These are phyloP conservation scores for Leucaena leucocephala DNA, from an alignment of 306 rosid species.

Conservation along the genomic window DNA sequence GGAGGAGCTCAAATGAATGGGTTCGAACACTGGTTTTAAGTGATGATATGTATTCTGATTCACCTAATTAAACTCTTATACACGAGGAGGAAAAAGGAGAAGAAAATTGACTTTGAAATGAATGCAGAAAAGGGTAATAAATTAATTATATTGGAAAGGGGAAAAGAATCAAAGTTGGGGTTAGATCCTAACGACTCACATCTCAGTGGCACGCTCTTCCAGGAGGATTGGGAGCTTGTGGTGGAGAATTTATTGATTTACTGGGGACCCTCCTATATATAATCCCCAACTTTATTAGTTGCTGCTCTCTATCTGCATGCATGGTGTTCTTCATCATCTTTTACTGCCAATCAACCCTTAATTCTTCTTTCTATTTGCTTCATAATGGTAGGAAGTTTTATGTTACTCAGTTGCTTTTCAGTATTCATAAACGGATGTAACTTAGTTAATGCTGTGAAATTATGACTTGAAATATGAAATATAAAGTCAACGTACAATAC, in stretches of 20 bases:
- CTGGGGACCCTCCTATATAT: slow-evolving; percentile 26
- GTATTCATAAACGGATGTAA: slow-evolving; percentile 47
- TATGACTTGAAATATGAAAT: not conserved
- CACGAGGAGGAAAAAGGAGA: not conserved
- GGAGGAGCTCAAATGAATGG: too few species aligned
- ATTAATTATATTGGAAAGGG: not conserved
- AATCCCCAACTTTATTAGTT: not conserved
- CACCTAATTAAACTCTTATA: too few species aligned
- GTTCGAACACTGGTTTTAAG: too few species aligned
- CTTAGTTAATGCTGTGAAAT: slow-evolving; percentile 26
- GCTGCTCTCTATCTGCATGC: not conserved
- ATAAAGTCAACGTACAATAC: not conserved
- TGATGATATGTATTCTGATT: too few species aligned
- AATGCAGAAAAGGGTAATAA: not conserved
- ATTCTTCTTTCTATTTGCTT: slow-evolving; percentile 17
- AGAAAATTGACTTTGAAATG: not conserved
- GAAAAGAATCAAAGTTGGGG: slow-evolving; percentile 14
- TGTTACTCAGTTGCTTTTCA: slow-evolving; percentile 35
- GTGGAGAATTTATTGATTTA: slow-evolving; percentile 41
- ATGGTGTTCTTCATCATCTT: not conserved
- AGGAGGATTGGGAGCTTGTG: slow-evolving; percentile 58
- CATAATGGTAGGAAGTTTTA: slow-evolving; percentile 42
- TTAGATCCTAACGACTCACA: slow-evolving; percentile 25
- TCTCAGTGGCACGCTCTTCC: slow-evolving; percentile 47
- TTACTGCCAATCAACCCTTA: not conserved